Conservation (phyloP, 495 filamentous ascomycete genomes). For the Aspergillus sclerotioniger region DNA sequence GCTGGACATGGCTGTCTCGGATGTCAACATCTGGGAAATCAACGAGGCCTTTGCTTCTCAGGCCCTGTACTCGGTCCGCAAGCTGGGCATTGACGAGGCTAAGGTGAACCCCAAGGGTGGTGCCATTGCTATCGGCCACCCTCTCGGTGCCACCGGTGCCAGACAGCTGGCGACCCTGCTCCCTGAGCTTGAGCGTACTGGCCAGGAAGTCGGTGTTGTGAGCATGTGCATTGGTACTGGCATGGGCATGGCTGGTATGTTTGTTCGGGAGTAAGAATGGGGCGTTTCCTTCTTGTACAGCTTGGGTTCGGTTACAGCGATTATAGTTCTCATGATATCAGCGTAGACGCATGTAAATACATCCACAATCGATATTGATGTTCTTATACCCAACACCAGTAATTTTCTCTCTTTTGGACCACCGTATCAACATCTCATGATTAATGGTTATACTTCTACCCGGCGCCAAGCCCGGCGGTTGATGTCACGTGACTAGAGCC, state of each 20-base stretch:
- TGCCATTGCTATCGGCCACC: conserved; percentile 90
- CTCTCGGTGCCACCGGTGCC: conserved; percentile 87
- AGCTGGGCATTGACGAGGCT: conserved; percentile 65
- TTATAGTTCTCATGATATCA: conserved; percentile 15
- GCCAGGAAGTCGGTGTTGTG: conserved; percentile 66
- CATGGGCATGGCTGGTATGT: conserved; percentile 88
- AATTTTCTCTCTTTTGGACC: no score
- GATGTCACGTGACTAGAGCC: conserved; percentile 25
- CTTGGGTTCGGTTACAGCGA: conserved; percentile 15
- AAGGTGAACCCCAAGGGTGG: conserved; percentile 90
- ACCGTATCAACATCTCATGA: not conserved
- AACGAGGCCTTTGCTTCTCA: conserved; percentile 96
- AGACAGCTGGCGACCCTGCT: conserved; percentile 76
- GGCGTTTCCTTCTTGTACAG: conserved; percentile 9
- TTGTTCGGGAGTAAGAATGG: conserved; percentile 67
- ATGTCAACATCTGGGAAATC: conserved; percentile 91
- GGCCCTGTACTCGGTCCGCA: conserved; percentile 73
- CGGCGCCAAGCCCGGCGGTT: conserved; percentile 11
- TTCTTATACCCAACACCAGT: not conserved
- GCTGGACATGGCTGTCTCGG: conserved; percentile 59
- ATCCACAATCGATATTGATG: conserved; percentile 10
- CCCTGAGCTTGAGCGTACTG: conserved; percentile 62
- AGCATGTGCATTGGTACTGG: conserved; percentile 91
- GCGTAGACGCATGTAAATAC: conserved; percentile 19
- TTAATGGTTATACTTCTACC: not conserved